Percentiles rank a stretch among this genome's conserved stretches.
Evolutionary conservation across 257 asterid species (phyloP).

Genomic region (Scutellaria baicalensis): DNA sequence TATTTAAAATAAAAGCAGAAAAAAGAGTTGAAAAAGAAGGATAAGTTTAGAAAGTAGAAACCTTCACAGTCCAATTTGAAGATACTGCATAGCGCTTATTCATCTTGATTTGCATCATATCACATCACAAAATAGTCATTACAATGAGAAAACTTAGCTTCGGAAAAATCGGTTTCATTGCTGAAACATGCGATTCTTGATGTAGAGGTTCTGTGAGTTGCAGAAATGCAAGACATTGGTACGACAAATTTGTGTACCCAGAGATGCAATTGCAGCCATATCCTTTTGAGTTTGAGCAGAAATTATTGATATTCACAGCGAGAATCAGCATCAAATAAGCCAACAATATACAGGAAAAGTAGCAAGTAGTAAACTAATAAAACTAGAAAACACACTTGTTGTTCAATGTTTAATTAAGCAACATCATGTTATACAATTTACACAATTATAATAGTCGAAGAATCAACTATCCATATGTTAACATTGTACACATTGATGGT

Average conservation of each 20-base stretch:
- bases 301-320: neutral
- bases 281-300: neutral
- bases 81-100: slow-evolving; percentile 90
- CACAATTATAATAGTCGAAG: neutral
- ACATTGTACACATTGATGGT: no score
- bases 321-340: neutral
- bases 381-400: neutral
- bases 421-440: neutral
- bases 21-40: neutral
- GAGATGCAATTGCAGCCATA: slow-evolving; percentile 50
- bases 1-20: neutral
- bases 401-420: neutral
- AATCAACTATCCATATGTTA: no score
- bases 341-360: neutral
- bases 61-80: slow-evolving; percentile 96
- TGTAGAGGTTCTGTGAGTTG: neutral
- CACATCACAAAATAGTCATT: neutral
- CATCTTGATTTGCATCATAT: slow-evolving; percentile 54
- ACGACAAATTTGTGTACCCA: slow-evolving; percentile 26
- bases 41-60: slow-evolving; percentile 17
- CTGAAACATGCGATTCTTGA: neutral
- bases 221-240: neutral
- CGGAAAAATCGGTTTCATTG: neutral
- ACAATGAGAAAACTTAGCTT: neutral
- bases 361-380: neutral